Base-by-base conservation (phyloP, 371 early-diverging fungal genomes). In the Lichtheimia hyalospora region DNA sequence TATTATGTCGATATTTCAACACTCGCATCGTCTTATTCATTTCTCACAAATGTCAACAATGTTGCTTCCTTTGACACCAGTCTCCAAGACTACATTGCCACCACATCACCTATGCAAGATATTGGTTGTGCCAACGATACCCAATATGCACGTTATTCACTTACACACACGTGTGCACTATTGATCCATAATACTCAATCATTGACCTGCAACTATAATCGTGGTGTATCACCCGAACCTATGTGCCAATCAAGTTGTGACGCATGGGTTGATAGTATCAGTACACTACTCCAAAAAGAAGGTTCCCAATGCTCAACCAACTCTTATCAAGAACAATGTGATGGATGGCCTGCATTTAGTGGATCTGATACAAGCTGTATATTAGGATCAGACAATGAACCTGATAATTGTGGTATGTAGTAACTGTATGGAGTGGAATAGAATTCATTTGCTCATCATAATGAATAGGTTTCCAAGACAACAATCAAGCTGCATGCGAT, bases 361-460 rank as follows among this genome's bases (percentile, higher is more conserved):
- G 76, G 70, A 0, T 64, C 68, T 2, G 43, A 59, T 6, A 40
- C 58, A 13, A 64, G 53, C 23, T 76, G 77, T 53, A 64, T 76
- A 15, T 62, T 66, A 0, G 77, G 77, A n/a, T 63, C 66, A 24
- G 77, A 68, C 10, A 76, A 76, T 51, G 77, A 76, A 34, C 73
- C 73, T 28, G 71, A 69, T 48, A 60, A 69, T 21, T 76, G 77
- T 61, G 77, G 77, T 76, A 70, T 61, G 43, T 54, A 21, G 21
- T 12, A 23, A 7, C 2, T 50, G 41, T 58, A 27, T 40, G 3
- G 34, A 5, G n/a, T 16, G 1, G 43, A 40, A 25, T n/a, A 13
- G 12, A 3, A 14, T 52, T 25, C 12, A 24, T 24, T 16, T 28
- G 28, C 10, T 28, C 3, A 3, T 28, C 25, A 21, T 18, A 25